Base-by-base conservation (phyloP, 73 alveolate genomes). In the Paramecium octaurelia region DNA sequence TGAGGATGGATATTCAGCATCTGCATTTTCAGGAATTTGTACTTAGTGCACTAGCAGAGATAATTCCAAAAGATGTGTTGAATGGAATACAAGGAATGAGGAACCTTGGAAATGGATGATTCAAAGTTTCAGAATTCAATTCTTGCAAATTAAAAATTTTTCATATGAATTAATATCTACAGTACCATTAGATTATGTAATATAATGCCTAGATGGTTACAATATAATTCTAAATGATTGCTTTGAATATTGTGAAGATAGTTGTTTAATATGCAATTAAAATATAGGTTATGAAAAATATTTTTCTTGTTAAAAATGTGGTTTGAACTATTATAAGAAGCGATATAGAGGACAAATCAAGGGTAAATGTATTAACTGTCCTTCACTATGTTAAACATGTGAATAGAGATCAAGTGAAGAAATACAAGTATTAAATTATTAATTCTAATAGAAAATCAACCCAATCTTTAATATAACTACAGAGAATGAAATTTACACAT, bases 131-230 rank as follows among this genome's bases (percentile, higher is more conserved):
- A 16, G 20, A 54, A 54, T 54, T 1, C 2, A 54, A 18, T 54
- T 54, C 21, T 18, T 54, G 1, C 12, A 20, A 7, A 54, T 16
- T 54, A 16, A 6, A 54, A 16, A 54, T 54, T 54, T 18, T 16
- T 54, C 18, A n/a, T 12, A 20, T 16, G 23, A 54, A 18, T 23
- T 23, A 54, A 3, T 7, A 18, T 54, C 29, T 4, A 3, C 14
- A 18, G 2, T n/a, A 54, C 29, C 12, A n/a, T n/a, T 14, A n/a
- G n/a, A n/a, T 4, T 40, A 6, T 40, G 48, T 6, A 2, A 0
- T 40, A 0, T 9, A 12, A 93, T 95, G 85, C 50, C 59, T 35
- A 68, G 44, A 20, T 86, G 86, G 57, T 76, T 90, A 90, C 80
- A 75, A 20, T 0, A 8, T 40, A 4, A 23, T 23, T 9, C 27